Base-by-base conservation (phyloP, 257 asterid species). In the Plantago elongata region DNA sequence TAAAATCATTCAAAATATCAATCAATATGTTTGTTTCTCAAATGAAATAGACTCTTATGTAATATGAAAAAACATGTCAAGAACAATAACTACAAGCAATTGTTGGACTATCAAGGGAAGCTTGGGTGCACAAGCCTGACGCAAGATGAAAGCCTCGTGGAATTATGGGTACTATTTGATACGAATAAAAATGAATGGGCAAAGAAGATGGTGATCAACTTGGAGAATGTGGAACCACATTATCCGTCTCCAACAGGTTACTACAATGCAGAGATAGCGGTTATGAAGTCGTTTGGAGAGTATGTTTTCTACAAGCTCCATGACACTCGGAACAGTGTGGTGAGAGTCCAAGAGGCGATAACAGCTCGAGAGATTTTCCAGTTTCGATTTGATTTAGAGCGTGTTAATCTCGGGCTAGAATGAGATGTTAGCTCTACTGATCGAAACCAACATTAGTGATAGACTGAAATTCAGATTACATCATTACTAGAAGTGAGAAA, bases 361-460 rank as follows among this genome's bases (percentile, higher is more conserved):
- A 3, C 4, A 14, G 15, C 13, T 0, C 5, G 3, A 9, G 66
- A 70, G 6, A 9, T 63, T 63, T 70, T 70, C 13, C 66, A 38
- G 22, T 64, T 70, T 16, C 45, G 57, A 1, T 70, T 62, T 6
- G 70, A 70, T 63, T 18, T 64, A 7, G 65, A 63, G 17, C n/a
- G n/a, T n/a, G n/a, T n/a, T n/a, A n/a, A n/a, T n/a, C n/a, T n/a
- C n/a, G n/a, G n/a, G n/a, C n/a, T n/a, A n/a, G n/a, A n/a, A n/a
- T n/a, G n/a, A n/a, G n/a, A n/a, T n/a, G n/a, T n/a, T n/a, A n/a
- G n/a, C n/a, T n/a, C n/a, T n/a, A n/a, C n/a, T n/a, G n/a, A n/a
- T n/a, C n/a, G n/a, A n/a, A n/a, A n/a, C n/a, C n/a, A n/a, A n/a
- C n/a, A n/a, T n/a, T n/a, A n/a, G n/a, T n/a, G n/a, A n/a, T n/a